Base-by-base conservation (phyloP, 2,329 filamentous ascomycete genomes). In the Trichophyton verrucosum region DNA sequence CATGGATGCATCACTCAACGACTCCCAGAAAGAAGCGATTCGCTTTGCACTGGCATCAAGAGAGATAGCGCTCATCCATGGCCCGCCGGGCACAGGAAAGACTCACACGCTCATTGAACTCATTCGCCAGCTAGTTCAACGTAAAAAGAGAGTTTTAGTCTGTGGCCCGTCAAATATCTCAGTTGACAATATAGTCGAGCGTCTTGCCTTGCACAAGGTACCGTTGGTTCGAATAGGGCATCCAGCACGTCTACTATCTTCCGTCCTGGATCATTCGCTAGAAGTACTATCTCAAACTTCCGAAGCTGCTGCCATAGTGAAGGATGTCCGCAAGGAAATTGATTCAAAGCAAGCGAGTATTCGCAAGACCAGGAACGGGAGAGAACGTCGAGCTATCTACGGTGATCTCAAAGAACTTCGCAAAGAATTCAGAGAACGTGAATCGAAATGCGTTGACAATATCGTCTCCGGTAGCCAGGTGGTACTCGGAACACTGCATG, bases 111-210 rank as follows among this genome's bases (percentile, higher is more conserved):
- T 99, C 44, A 92, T 99, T 62, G 94, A 99, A 73, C 80, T 99
- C 11, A 95, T 99, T 63, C 79, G 95, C n/a, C 94, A 99, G 70
- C 78, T 97, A 66, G 78, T 95, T 60, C 86, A 86, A 69, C 82
- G 83, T 24, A 82, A 85, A 38, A 81, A 86, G 60, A 84, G 91
- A 1, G 79, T 97, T 9, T 80, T 97, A 1, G 92, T 97, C n/a
- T 97, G 94, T 68, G 94, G 92, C 0, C 94, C 94, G 0, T 96
- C 90, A 33, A 99, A 99, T 71, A 91, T 99, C 67, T 94, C 90
- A 0, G 94, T 99, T 0, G 94, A 99, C 80, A 99, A 99, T 70
- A 95, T 99, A 61, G 91, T 96, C 7, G 94, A 99, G 74, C 85
- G 94, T 6, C 81, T 97, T 1, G 84, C 91, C 1, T 85, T 88